Base-by-base conservation (phyloP, 2,329 filamentous ascomycete genomes). In the Penicillium italicum region DNA sequence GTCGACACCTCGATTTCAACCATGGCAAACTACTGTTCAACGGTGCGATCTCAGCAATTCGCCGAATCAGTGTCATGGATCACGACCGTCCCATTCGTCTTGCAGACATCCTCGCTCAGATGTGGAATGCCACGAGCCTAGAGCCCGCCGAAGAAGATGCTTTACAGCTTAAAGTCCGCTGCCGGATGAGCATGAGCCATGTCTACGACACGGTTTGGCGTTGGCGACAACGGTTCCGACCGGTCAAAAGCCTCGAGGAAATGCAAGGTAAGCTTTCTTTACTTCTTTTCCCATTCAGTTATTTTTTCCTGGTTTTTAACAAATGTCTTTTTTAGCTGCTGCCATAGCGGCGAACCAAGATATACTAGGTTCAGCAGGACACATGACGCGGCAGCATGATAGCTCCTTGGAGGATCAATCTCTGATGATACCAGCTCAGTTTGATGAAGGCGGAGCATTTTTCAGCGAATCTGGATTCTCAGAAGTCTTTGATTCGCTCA, bases 401-500 rank as follows among this genome's bases (percentile, higher is more conserved):
- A 64, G 62, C 36, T 61, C 70, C 20, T 64, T 70, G 14, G 69
- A 69, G 18, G 70, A 69, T 36, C 57, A 68, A 6, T 63, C 63
- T 3, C 50, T 73, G 60, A 67, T 74, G 38, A 63, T 73, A 22
- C 62, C 71, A 6, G 51, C 67, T 11, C 69, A 72, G 37, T 74
- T 74, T 48, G 71, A 73, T 37, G 70, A 73, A 55, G 63, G 67
- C 31, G 68, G 67, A 36, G 68, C 68, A 2, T 74, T 74, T 34
- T 72, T 74, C 56, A 70, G 66, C 30, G 72, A 74, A 49, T 67
- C 76, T 56, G 80, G 81, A 62, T 87, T 89, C 58, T 83, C 82
- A 40, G 82, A 88, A 56, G 90, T 94, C 59, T 96, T 95, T 69
- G 91, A 96, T 73, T 90, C 91, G 0, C 83, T 96, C 62, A 90